Evolutionary conservation across 768 basidiomycete genomes (phyloP), one percentile per base, ranked within the genome.

Genomic region (Hortiboletus campestris): DNA sequence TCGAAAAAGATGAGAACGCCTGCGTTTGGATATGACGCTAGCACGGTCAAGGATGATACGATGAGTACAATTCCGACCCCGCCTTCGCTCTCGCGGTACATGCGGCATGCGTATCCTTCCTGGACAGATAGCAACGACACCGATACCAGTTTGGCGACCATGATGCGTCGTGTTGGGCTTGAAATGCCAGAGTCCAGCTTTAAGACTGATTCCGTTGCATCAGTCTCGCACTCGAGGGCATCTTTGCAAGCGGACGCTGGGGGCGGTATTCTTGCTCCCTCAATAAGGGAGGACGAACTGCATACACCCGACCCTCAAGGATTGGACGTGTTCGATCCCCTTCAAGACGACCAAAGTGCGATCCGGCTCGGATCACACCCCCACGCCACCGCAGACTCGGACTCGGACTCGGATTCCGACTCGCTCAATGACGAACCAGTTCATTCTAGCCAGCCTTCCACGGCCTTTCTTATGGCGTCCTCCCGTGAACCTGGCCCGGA

Each of bases 51-150:
- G 51, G 86, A 84, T 59, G 84, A 85, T 22, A 89, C 82, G 53
- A 78, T 84, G 78, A 87, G 84, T 70, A 83, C 84, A 14, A 78
- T 88, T 50, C 80, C 85, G 1, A 83, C 84, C 2, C 85, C 86
- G 7, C 89, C 88, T 28, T 89, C 88, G 0, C 74, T 91, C 14
- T 83, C 85, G 14, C 76, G 82, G n/a, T 90, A 89, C 62, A 75
- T 70, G n/a, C 75, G 75, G 9, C 71, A 72, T 40, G 70, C 74
- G n/a, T 65, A 74, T 53, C 66, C 68, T 29, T 62, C 62, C 4
- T 65, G 60, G 51, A 67, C 70, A 12, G 78, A 81, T 41, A 84
- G 75, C 58, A 72, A 79, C 16, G 75, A 75, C 4, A 72, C 77
- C 2, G 84, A 87, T 58, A 69, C 80, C 2, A 87, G 83, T 63